A percentile compares a stretch with the other conserved stretches of the same genome.
phyloP scores from a whole-genome alignment of 2,329 filamentous ascomycete species.

The Pseudocercospora eumusae region DNA sequence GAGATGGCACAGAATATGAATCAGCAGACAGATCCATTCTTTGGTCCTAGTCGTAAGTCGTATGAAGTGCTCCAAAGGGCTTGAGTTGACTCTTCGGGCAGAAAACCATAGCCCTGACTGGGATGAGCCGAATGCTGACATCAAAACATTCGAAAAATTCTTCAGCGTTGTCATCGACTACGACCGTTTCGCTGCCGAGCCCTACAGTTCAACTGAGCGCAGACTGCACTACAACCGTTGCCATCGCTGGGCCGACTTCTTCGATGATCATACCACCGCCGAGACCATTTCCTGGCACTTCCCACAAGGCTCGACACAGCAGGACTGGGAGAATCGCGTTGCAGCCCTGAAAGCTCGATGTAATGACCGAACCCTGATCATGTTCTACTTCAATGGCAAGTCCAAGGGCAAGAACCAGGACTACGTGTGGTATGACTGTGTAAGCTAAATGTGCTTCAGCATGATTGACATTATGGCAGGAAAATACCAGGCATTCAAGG shows the following conservation, averaged over 20 bases:
- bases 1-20: too few species aligned
- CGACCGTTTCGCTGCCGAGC: neutral
- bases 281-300: slow-evolving; percentile 10
- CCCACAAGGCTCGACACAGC: neutral
- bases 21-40: too few species aligned
- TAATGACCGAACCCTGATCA: slow-evolving; percentile 1
- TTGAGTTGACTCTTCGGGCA: neutral
- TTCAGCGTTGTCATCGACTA: slow-evolving; percentile 7
- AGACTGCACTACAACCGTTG: slow-evolving; percentile 8
- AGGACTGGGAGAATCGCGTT: neutral
- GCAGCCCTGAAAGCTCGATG: neutral
- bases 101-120: slow-evolving; percentile 11
- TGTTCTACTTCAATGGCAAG: slow-evolving; percentile 15
- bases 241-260: slow-evolving; percentile 5
- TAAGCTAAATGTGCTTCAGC: neutral
- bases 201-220: neutral
- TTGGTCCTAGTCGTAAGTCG: too few species aligned
- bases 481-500: neutral
- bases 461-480: neutral
- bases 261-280: slow-evolving; percentile 8
- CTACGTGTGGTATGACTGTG: slow-evolving; percentile 10
- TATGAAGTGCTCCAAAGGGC: too few species aligned
- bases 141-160: neutral
- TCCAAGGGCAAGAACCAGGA: slow-evolving; percentile 1
- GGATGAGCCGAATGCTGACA: neutral